A percentile compares a stretch with the other conserved stretches of the same genome.
These are phyloP conservation scores for Lipomyces yamadae DNA, from an alignment of 805 yeast species.

Conservation along the genomic window DNA sequence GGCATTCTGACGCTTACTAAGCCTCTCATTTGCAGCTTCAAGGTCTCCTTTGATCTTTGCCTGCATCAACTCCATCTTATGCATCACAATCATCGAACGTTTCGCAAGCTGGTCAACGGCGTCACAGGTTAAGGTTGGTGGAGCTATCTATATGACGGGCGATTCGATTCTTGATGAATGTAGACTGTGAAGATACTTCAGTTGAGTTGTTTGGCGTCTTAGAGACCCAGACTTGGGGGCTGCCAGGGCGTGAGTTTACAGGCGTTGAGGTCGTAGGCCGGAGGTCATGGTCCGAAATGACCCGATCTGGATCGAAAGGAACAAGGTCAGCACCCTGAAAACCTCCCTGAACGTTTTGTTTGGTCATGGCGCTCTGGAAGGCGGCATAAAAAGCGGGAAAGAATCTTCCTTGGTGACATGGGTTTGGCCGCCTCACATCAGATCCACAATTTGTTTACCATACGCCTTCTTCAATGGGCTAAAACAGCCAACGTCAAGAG, in stretches of 20 bases:
- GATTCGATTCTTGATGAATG: too few relatives aligned
- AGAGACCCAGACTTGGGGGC: neutral
- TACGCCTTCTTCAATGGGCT: constrained; percentile 18
- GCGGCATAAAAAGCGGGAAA: neutral
- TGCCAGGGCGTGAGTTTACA: neutral
- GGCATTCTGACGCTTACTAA: too few relatives aligned
- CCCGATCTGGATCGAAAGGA: constrained; percentile 1
- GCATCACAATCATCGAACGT: too few relatives aligned
- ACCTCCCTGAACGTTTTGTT: neutral
- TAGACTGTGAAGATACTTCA: neutral
- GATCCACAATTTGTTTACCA: constrained; percentile 15
- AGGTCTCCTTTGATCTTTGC: too few relatives aligned
- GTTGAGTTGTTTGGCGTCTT: neutral
- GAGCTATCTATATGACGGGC: too few relatives aligned
- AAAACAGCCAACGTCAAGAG: constrained; percentile 21
- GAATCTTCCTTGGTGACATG: constrained; percentile 8
- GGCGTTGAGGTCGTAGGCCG: neutral
- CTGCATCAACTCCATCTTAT: too few relatives aligned
- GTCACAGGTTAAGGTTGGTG: too few relatives aligned
- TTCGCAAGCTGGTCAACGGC: too few relatives aligned
- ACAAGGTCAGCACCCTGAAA: neutral
- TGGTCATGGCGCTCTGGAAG: neutral
- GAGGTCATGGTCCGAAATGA: neutral
- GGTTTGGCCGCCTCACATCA: constrained; percentile 1
- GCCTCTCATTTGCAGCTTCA: too few relatives aligned